Evolutionary conservation across 1,284 basidiomycete genomes (phyloP).

Genomic region (Cutaneotrichosporon cutaneum): DNA sequence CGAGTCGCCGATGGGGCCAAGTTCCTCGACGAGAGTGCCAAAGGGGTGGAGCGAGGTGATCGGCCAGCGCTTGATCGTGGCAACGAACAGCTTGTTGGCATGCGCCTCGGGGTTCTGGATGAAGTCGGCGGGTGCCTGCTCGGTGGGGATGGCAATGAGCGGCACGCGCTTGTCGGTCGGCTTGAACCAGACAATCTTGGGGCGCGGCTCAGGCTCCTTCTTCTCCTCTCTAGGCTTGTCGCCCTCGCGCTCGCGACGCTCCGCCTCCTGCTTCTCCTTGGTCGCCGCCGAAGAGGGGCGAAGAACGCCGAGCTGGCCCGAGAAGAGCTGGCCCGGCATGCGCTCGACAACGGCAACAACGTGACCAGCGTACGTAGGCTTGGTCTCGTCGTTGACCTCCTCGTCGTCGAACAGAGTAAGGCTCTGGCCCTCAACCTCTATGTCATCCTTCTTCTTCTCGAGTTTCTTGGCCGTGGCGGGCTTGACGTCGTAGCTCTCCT

Average conservation of each 20-base stretch:
- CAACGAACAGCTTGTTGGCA: slow-evolving; percentile 87
- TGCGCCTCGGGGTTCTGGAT: slow-evolving; percentile 91
- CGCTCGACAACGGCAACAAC: slow-evolving; percentile 97
- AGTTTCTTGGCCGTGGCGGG: slow-evolving; percentile 76
- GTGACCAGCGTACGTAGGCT: slow-evolving; percentile 82
- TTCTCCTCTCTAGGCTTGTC: slow-evolving; percentile 63
- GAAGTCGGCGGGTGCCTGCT: slow-evolving; percentile 95
- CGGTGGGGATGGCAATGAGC: slow-evolving; percentile 98
- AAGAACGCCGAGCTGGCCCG: slow-evolving; percentile 90
- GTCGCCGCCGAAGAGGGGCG: slow-evolving; percentile 97
- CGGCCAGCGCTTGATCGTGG: slow-evolving; percentile 90
- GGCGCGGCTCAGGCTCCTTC: slow-evolving; percentile 73
- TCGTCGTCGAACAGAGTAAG: slow-evolving; percentile 95
- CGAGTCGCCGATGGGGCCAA: slow-evolving; percentile 96
- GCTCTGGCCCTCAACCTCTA: slow-evolving; percentile 98
- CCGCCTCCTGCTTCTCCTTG: slow-evolving; percentile 99
- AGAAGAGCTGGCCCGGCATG: slow-evolving; percentile 98
- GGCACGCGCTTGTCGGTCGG: slow-evolving; percentile 99
- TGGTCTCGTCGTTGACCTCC: slow-evolving; percentile 95
- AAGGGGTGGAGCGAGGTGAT: slow-evolving; percentile 96
- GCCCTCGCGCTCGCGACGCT: slow-evolving; percentile 92
- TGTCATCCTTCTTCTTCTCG: slow-evolving; percentile 99
- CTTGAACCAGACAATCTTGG: slow-evolving; percentile 99
- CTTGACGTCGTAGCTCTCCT: slow-evolving; percentile 83
- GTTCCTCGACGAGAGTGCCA: slow-evolving; percentile 94